Evolutionary conservation across 306 rosid species (phyloP), one percentile per base, ranked within the genome.

Genomic region (Malus orientalis): DNA sequence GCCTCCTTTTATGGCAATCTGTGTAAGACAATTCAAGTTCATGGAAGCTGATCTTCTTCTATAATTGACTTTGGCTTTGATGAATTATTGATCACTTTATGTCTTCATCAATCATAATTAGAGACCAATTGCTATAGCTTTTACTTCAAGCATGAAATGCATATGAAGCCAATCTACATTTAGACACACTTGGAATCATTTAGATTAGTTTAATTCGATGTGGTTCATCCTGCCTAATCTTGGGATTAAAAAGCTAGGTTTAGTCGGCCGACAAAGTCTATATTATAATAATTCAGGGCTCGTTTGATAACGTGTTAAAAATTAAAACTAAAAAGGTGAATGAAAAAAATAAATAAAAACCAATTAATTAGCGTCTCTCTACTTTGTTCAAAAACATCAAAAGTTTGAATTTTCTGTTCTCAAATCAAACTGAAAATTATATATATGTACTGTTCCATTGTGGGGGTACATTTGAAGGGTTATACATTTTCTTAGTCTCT

Each of bases 91-190:
- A 20, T 53, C 71, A 36, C 66, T 40, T 76, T 70, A 53, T 33
- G 78, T 72, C 78, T 40, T 71, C 19, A 64, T 72, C 78, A 54
- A n/a, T 71, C 66, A 10, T 40, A 36, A 72, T 70, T 27, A 11
- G 10, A 29, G 55, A 23, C 62, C 16, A 9, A 47, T 29, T 30
- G 15, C 71, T 23, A 45, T 63, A 4, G n/a, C 70, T 76, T 68
- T 55, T 15, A 76, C 36, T 51, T 18, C 27, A 69, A 44, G 30
- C 69, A 44, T 25, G 3, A 27, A 53, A 64, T 30, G 5, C 16
- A 8, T 25, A 18, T n/a, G 69, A 33, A 8, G 82, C 67, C 38
- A 73, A 61, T 12, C 49, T 22, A 78, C 29, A 58, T n/a, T 67
- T 74, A 45, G 19, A 6, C 70, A 29, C 19, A 29, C 36, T 4